Evolutionary conservation across 2,329 filamentous ascomycete species (phyloP).

Genomic region (Paraphoma chrysanthemicola): DNA sequence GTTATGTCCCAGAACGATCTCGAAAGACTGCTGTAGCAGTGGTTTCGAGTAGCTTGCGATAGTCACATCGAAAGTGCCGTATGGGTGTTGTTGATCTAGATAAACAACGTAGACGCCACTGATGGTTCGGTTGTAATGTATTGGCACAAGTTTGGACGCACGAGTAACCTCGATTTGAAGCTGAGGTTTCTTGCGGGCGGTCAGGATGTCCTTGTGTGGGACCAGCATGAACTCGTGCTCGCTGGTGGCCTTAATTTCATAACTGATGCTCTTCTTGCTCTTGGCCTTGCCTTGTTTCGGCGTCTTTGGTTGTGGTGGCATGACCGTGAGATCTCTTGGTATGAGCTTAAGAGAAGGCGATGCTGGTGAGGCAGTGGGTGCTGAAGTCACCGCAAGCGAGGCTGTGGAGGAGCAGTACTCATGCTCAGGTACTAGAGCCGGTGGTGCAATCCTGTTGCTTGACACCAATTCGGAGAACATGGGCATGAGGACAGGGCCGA

Average conservation of each 20-base stretch:
- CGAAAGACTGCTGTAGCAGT: conserved; percentile 41
- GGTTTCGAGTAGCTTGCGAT: conserved; percentile 50
- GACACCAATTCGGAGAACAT: conserved; percentile 14
- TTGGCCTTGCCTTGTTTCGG: conserved; percentile 15
- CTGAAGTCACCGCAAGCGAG: conserved; percentile 3
- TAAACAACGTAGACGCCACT: conserved; percentile 62
- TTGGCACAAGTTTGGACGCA: conserved; percentile 51
- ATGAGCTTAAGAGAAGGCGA: conserved; percentile 7
- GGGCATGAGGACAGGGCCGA: conserved; percentile 18
- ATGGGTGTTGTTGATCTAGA: conserved; percentile 57
- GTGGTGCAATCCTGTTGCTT: conserved; percentile 5
- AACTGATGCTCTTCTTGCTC: conserved; percentile 47
- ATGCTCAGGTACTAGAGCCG: conserved; percentile 3
- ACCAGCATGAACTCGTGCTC: conserved; percentile 62
- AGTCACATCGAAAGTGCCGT: conserved; percentile 58
- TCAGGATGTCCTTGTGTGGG: conserved; percentile 53
- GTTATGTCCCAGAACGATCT: conserved; percentile 41
- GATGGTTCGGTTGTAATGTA: conserved; percentile 57
- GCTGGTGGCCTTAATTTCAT: conserved; percentile 62
- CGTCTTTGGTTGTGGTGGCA: conserved; percentile 14
- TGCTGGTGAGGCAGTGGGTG: background rate
- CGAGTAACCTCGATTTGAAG: conserved; percentile 59
- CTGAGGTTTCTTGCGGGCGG: conserved; percentile 52
- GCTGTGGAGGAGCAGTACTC: conserved; percentile 8
- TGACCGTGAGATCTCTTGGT: conserved; percentile 25